phyloP scores from a whole-genome alignment of 345 rosid species.

The Aegle marmelos region DNA sequence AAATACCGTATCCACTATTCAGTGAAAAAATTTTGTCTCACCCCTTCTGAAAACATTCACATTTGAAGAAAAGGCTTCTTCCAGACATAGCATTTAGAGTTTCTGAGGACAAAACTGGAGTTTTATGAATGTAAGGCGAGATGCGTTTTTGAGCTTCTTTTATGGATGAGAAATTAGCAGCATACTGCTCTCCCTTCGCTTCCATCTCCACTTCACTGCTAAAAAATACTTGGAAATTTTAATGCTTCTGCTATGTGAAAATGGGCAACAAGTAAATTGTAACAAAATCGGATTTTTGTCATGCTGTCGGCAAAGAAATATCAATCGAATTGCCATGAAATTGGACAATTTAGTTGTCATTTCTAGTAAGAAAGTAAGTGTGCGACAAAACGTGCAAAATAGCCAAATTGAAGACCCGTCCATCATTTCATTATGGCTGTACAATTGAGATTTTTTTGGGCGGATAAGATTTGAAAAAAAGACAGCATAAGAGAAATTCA shows the following conservation, averaged over 20 bases:
- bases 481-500: neutral
- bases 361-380: neutral
- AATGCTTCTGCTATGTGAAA: neutral
- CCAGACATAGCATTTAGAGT: constrained; percentile 58
- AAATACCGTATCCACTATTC: constrained; percentile 2
- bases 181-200: constrained; percentile 47
- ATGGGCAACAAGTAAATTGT: neutral
- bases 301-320: neutral
- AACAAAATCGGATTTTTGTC: neutral
- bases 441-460: neutral
- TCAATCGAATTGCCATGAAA: neutral
- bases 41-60: constrained; percentile 95
- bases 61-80: constrained; percentile 70
- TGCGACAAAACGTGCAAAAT: neutral
- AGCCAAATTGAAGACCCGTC: neutral
- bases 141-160: constrained; percentile 68
- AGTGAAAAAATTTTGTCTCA: constrained; percentile 28
- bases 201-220: constrained; percentile 37
- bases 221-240: neutral
- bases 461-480: neutral
- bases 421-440: neutral
- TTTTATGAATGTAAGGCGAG: constrained; percentile 52
- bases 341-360: neutral
- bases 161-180: constrained; percentile 75
- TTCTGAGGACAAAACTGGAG: constrained; percentile 73